phyloP scores from a whole-genome alignment of 257 asterid species.

The Jasminum sambac region DNA sequence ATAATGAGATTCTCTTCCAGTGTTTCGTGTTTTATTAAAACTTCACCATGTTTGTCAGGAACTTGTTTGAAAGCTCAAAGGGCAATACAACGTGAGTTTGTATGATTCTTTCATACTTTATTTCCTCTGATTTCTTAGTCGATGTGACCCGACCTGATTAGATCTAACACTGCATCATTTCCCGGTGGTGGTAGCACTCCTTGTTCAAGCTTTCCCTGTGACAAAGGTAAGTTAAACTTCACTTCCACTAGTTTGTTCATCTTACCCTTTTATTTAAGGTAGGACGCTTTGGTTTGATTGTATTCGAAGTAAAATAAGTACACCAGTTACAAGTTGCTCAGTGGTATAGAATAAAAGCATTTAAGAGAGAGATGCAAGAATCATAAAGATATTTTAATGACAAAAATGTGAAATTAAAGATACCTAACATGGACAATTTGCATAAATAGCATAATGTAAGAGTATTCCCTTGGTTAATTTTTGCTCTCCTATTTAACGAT shows the following conservation, averaged over 20 bases:
- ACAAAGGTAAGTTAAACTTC: slow-evolving; percentile 42
- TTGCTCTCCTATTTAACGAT: not conserved
- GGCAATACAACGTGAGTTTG: slow-evolving; percentile 54
- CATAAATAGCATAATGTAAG: not conserved
- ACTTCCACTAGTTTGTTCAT: not conserved
- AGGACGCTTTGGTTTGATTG: not conserved
- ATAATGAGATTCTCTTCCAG: not conserved
- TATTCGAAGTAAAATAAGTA: not conserved
- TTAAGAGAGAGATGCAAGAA: not conserved
- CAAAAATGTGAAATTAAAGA: not conserved
- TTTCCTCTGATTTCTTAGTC: not conserved
- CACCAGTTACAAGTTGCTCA: not conserved
- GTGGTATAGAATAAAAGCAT: not conserved
- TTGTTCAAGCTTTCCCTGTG: slow-evolving; percentile 47
- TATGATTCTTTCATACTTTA: not conserved
- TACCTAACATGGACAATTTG: not conserved
- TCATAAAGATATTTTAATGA: not conserved
- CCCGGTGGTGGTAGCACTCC: slow-evolving; percentile 49
- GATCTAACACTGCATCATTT: slow-evolving; percentile 14
- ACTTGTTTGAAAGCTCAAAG: slow-evolving; percentile 59
- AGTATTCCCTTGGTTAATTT: not conserved
- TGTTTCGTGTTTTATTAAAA: slow-evolving; percentile 22
- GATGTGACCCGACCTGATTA: slow-evolving; percentile 19
- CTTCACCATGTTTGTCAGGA: slow-evolving; percentile 38
- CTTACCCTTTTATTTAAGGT: not conserved